Evolutionary conservation across 208 protist species (phyloP).

Genomic region (Leishmania tropica): DNA sequence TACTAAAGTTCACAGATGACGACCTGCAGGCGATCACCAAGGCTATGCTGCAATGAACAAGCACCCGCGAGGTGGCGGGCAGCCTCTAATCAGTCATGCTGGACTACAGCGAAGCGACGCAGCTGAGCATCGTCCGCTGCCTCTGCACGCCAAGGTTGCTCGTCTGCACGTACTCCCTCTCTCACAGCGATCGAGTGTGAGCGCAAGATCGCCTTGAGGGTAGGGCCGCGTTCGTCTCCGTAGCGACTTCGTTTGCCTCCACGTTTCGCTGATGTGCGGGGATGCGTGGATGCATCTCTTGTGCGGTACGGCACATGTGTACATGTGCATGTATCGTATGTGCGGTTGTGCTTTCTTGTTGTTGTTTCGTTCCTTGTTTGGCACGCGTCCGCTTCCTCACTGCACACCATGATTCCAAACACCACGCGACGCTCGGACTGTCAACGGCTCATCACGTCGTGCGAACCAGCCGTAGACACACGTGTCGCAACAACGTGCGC

Average conservation of each 20-base stretch:
- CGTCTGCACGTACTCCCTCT: neutral
- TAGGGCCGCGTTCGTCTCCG: neutral
- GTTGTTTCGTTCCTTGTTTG: neutral
- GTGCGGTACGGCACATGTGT: neutral
- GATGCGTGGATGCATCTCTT: neutral
- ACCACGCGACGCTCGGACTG: neutral
- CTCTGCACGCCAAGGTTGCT: neutral
- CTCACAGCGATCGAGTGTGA: neutral
- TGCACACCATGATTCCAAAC: neutral
- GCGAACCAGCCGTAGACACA: neutral
- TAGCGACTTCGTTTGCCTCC: neutral
- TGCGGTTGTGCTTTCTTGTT: neutral
- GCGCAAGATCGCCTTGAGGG: too few relatives aligned
- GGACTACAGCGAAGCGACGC: neutral
- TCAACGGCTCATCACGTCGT: neutral
- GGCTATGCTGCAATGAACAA: constrained; percentile 48
- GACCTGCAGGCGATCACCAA: constrained; percentile 56
- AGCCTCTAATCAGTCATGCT: neutral
- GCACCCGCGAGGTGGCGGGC: neutral
- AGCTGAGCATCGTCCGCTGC: too few relatives aligned
- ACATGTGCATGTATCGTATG: neutral
- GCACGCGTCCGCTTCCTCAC: neutral
- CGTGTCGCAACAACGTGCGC: neutral
- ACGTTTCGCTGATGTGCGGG: neutral
- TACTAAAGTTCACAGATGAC: constrained; percentile 61